Base-by-base conservation (phyloP, 805 yeast species). In the Kazachstania bromeliacearum region DNA sequence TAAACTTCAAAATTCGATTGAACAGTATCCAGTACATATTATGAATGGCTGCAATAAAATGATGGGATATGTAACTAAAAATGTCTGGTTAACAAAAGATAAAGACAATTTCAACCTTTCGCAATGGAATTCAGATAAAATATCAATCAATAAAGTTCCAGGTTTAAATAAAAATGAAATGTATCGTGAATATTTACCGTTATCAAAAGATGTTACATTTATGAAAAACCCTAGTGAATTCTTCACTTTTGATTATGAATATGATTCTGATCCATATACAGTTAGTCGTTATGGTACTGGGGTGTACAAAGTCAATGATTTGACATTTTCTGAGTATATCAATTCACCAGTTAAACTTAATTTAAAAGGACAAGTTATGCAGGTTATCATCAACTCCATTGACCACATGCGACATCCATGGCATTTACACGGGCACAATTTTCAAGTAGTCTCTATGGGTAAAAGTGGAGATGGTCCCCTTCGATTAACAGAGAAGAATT, bases 371-470 rank as follows among this genome's bases (percentile, higher is more conserved):
- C 60, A 59, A 46, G 75, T 7, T 64, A 64, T 82, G 24, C 88
- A 82, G 44, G 54, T 82, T 28, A 71, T 79, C 2, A 59, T 82
- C 34, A 77, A 79, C 51, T 78, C 81, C 41, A 61, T 61, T 43
- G 89, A 81, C 52, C 79, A 77, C 12, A 75, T 79, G 56, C 68
- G 75, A 36, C 80, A 75, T 50, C 80, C 80, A 4, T 74, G 76
- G 72, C 80, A 75, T 47, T 59, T 75, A 46, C 80, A 75, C 43
- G 80, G 80, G 6, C 79, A 73, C 48, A 62, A 57, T 23, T 74
- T 75, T 62, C 79, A 73, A 54, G 52, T 74, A 15, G 48, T 75
- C 6, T 64, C 75, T 12, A 60, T 54, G 19, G 71, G 67, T 1
- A 59, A 57, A 26, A 67, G 57, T 17, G 76, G 73, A 10, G 70